phyloP scores from a whole-genome alignment of 2,329 filamentous ascomycete species.

The Neofusicoccum ribis region DNA sequence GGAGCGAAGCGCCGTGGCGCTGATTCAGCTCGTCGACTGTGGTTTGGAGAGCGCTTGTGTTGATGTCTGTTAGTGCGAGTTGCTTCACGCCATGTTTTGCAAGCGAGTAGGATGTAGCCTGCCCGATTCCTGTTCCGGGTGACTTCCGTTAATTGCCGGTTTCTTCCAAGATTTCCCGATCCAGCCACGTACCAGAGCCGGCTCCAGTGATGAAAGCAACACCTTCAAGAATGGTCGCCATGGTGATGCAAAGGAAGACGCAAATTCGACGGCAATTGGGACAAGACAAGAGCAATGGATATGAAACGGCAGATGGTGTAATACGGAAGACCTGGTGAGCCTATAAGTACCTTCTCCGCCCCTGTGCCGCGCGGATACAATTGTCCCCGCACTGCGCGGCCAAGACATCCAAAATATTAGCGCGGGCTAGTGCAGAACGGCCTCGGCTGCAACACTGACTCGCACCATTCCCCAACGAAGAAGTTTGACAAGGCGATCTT shows the following conservation, averaged over 20 bases:
- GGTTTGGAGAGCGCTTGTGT: slow-evolving; percentile 24
- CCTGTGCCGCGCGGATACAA: background rate
- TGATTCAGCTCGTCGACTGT: slow-evolving; percentile 20
- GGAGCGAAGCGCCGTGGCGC: slow-evolving; percentile 5
- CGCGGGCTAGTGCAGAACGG: background rate
- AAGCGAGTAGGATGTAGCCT: slow-evolving; percentile 44
- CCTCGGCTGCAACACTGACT: background rate
- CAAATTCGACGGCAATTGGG: too few species aligned
- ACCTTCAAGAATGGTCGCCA: slow-evolving; percentile 46
- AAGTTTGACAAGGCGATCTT: background rate
- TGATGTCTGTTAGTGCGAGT: slow-evolving; percentile 20
- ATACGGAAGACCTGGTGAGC: background rate
- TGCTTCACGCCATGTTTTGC: slow-evolving; percentile 4
- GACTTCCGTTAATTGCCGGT: background rate
- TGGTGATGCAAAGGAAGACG: slow-evolving; percentile 21
- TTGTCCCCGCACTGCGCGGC: background rate
- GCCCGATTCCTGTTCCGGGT: slow-evolving; percentile 48
- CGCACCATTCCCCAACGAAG: background rate
- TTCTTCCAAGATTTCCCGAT: background rate
- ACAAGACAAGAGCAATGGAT: too few species aligned
- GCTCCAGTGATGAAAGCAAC: slow-evolving; percentile 53
- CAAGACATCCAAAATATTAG: background rate
- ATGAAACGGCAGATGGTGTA: too few species aligned
- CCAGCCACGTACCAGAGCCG: slow-evolving; percentile 42
- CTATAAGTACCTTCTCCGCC: background rate